A percentile compares a stretch with the other conserved stretches of the same genome.
These are phyloP conservation scores for Plantago coronopus DNA, from an alignment of 305 asterid genomes.

Conservation along the genomic window DNA sequence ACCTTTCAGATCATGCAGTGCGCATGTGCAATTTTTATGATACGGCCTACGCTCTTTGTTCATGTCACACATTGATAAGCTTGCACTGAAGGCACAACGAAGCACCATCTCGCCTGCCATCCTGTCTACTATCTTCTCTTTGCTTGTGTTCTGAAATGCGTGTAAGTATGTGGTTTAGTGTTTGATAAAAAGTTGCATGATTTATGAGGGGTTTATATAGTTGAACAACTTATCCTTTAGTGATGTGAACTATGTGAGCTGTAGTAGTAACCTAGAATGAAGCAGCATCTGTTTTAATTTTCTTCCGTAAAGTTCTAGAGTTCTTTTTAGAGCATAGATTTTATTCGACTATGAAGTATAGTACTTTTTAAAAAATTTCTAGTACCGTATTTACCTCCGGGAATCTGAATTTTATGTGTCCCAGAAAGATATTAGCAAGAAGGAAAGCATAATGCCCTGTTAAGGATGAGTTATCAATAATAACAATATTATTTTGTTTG, in stretches of 20 bases:
- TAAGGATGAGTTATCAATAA: too few species aligned
- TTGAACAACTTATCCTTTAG: background rate
- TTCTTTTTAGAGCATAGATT: background rate
- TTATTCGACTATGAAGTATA: background rate
- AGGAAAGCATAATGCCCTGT: too few species aligned
- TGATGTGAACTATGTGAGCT: conserved; percentile 20
- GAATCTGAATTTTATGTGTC: too few species aligned
- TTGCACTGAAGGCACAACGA: conserved; percentile 19
- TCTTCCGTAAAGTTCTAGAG: conserved; percentile 9
- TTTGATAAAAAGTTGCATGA: background rate
- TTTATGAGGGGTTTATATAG: conserved; percentile 23
- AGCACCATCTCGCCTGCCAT: background rate
- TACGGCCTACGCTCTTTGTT: conserved; percentile 35
- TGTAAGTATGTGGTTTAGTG: background rate
- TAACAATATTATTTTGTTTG: too few species aligned
- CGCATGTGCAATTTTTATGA: conserved; percentile 31
- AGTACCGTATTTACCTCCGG: background rate
- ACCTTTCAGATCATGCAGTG: conserved; percentile 25
- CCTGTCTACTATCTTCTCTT: background rate
- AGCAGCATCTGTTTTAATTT: conserved; percentile 7
- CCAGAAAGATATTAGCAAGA: too few species aligned
- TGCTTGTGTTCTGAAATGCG: background rate
- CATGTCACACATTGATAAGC: conserved; percentile 26
- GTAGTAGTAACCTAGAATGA: conserved; percentile 12
- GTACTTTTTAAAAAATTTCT: background rate